Percentiles rank a stretch among this genome's conserved stretches.
phyloP scores from a whole-genome alignment of 352 stramenopile genomes.

The Phytophthora podocarpi region DNA sequence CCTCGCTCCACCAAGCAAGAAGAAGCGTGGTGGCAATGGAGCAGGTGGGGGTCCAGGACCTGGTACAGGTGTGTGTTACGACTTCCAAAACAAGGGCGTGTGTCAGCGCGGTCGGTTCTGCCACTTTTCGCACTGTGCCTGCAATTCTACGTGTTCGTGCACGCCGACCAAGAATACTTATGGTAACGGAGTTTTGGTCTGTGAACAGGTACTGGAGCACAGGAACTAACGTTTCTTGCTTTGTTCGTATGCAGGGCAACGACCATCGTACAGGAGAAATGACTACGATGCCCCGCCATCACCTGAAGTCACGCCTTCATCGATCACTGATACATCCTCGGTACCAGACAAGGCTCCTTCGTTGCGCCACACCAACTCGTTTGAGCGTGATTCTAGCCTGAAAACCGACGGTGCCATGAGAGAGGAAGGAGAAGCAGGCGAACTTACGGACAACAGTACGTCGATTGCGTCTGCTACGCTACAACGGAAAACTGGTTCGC shows the following conservation, averaged over 20 bases:
- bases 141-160: constrained; percentile 86
- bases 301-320: constrained; percentile 41
- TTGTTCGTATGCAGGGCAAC: constrained; percentile 54
- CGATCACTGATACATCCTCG: constrained; percentile 31
- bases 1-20: constrained; percentile 60
- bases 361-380: constrained; percentile 45
- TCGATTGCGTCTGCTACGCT: background rate
- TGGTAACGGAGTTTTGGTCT: constrained; percentile 38
- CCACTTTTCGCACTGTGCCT: constrained; percentile 89
- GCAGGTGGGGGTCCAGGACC: constrained; percentile 38
- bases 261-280: constrained; percentile 79
- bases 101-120: constrained; percentile 85
- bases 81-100: constrained; percentile 90
- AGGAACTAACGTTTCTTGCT: constrained; percentile 15
- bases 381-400: constrained; percentile 50
- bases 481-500: too few relatives aligned
- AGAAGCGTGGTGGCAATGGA: constrained; percentile 54
- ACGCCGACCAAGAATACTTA: constrained; percentile 86
- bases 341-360: constrained; percentile 49
- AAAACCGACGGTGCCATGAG: constrained; percentile 33
- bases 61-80: constrained; percentile 86
- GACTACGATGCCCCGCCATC: constrained; percentile 83
- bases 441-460: constrained; percentile 68
- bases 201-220: background rate
- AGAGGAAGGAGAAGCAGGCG: constrained; percentile 75